These are phyloP conservation scores for Cymodocea nodosa DNA, from an alignment of 116 monocot species.

Conservation along the genomic window DNA sequence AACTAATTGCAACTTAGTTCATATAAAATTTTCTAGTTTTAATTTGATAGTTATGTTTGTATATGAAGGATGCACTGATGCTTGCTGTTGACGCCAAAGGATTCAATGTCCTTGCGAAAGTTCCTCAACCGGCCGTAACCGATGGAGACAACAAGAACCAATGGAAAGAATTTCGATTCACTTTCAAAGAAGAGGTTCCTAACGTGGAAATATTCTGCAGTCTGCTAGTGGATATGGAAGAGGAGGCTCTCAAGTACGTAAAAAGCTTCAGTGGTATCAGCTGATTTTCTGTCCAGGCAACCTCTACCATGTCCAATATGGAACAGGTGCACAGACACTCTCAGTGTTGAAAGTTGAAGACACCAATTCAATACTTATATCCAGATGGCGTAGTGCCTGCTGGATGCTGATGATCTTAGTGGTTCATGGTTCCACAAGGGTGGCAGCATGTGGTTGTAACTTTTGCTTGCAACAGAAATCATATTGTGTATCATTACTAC, in stretches of 20 bases:
- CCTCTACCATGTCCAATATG: not conserved
- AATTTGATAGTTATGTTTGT: not conserved
- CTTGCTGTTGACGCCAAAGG: slow-evolving; percentile 55
- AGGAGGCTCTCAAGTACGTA: slow-evolving; percentile 55
- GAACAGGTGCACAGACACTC: not conserved
- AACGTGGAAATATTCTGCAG: slow-evolving; percentile 58
- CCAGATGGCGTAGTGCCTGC: too few species aligned
- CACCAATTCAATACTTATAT: too few species aligned
- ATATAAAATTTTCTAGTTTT: not conserved
- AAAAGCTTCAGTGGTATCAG: slow-evolving; percentile 73
- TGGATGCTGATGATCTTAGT: too few species aligned
- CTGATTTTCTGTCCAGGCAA: slow-evolving; percentile 9
- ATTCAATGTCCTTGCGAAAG: slow-evolving; percentile 69
- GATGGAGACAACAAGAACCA: slow-evolving; percentile 12
- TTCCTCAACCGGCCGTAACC: slow-evolving; percentile 10
- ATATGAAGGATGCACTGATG: slow-evolving; percentile 65
- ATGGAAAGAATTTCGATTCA: slow-evolving; percentile 88
- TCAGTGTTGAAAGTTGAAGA: too few species aligned
- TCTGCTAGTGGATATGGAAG: slow-evolving; percentile 67
- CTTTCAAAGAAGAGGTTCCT: slow-evolving; percentile 57
- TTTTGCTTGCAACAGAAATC: too few species aligned
- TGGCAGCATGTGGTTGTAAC: too few species aligned
- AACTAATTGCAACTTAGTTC: too few species aligned
- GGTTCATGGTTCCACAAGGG: too few species aligned
- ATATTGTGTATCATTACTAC: too few species aligned